Percentiles rank a stretch among this genome's conserved stretches.
phyloP scores from a whole-genome alignment of 1,139 yeast genomes.

The Candida frijolesensis region DNA sequence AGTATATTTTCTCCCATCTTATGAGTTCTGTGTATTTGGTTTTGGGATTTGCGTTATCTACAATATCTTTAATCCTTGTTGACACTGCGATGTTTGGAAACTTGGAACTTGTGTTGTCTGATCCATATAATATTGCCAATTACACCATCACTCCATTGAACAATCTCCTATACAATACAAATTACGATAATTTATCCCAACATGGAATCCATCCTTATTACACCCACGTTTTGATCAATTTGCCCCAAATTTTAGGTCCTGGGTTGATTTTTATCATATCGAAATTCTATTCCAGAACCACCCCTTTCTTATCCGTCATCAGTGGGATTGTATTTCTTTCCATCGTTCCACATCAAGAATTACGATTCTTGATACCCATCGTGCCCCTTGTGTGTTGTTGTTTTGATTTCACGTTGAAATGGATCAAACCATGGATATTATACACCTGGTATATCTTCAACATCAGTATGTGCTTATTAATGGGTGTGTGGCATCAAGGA shows the following conservation, averaged over 20 bases:
- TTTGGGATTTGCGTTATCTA: constrained; percentile 34
- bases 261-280: constrained; percentile 43
- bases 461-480: constrained; percentile 53
- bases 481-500: constrained; percentile 89
- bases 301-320: constrained; percentile 59
- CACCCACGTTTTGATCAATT: constrained; percentile 71
- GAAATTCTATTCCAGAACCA: constrained; percentile 40
- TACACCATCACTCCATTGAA: constrained; percentile 72
- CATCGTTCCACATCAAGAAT: constrained; percentile 85
- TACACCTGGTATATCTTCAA: constrained; percentile 70
- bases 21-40: constrained; percentile 24
- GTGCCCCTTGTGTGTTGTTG: constrained; percentile 72
- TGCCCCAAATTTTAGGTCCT: constrained; percentile 87
- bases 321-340: constrained; percentile 70
- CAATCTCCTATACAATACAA: constrained; percentile 70
- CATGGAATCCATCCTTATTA: constrained; percentile 87
- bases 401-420: constrained; percentile 42
- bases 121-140: constrained; percentile 6
- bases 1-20: constrained; percentile 33
- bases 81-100: constrained; percentile 48
- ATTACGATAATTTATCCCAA: constrained; percentile 55
- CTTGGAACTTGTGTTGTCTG: constrained; percentile 16
- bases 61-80: constrained; percentile 42
- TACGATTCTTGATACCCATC: constrained; percentile 78
- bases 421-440: constrained; percentile 19